Evolutionary conservation across 169 alveolate genomes (phyloP), one percentile per base, ranked within the genome.

Genomic region (Cryptosporidium viatorum): DNA sequence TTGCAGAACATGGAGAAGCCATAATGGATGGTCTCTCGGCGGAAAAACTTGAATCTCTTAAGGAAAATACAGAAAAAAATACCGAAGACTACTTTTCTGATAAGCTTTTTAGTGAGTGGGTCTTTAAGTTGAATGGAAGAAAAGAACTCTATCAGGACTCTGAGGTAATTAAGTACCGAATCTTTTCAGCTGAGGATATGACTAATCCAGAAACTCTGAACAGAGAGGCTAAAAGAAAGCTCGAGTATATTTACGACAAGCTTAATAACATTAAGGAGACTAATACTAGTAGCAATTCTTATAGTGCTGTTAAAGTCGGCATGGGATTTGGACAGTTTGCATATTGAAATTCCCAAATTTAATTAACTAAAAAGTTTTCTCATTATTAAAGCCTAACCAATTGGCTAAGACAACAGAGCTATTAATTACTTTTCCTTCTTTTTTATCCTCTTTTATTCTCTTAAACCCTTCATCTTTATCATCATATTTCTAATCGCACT

Each of bases 1-100:
- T 80, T 80, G 89, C 89, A 26, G 89, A 80, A 65, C 89, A 80
- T 31, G 89, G 89, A n/a, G 89, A 80, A 41, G 18, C 89, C 39
- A 80, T 80, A 39, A 80, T 80, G 89, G 89, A 43, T 18, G 89
- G 89, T 4, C 45, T 80, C 3, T 21, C 73, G 3, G 69, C 59
- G 0, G 89, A 80, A 45, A 39, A 62, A 14, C 65, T 80, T 12
- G 89, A 80, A 26, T 58, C 89, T 12, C 43, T 80, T 7, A 80
- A 59, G 21, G 75, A 80, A 9, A 59, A 80, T 26, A 31, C 75
- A 4, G 89, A 80, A 1, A 80, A 65, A 50, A 80, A 59, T 62
- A 80, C 89, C 6, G 80, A 80, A 29, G 89, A 80, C 16, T 45
- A 8, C 37, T 80, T 80, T 29, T 35, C 89, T 43, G 89, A 80